These are phyloP conservation scores for Fusarium hainanense DNA, from an alignment of 2,329 filamentous ascomycete genomes.

Conservation along the genomic window DNA sequence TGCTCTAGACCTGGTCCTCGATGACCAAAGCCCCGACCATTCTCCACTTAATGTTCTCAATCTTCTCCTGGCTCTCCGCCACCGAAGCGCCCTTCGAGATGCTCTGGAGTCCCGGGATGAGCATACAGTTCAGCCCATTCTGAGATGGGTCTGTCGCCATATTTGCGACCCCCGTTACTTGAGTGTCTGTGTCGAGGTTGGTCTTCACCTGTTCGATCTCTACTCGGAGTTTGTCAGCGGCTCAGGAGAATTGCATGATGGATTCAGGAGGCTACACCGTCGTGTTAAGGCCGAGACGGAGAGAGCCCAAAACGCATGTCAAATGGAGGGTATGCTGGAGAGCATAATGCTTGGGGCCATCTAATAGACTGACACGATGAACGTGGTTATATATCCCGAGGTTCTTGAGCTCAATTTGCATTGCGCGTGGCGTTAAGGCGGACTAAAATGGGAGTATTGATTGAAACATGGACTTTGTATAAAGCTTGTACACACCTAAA, in stretches of 20 bases:
- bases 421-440: slow-evolving; percentile 46
- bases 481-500: slow-evolving; percentile 25
- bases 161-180: slow-evolving; percentile 87
- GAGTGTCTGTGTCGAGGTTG: slow-evolving; percentile 83
- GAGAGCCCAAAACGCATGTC: slow-evolving; percentile 82
- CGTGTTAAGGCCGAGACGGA: slow-evolving; percentile 83
- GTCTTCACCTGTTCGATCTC: slow-evolving; percentile 84
- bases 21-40: slow-evolving; percentile 62
- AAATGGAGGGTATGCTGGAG: slow-evolving; percentile 89
- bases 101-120: slow-evolving; percentile 87
- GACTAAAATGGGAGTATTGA: slow-evolving; percentile 44
- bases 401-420: slow-evolving; percentile 43
- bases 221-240: slow-evolving; percentile 84
- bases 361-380: slow-evolving; percentile 33
- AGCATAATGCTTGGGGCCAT: slow-evolving; percentile 61
- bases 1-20: slow-evolving; percentile 83
- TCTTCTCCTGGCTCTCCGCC: slow-evolving; percentile 83
- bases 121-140: slow-evolving; percentile 79
- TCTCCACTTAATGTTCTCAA: slow-evolving; percentile 75
- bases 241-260: slow-evolving; percentile 76
- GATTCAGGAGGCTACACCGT: slow-evolving; percentile 75
- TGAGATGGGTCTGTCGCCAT: slow-evolving; percentile 84
- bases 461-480: slow-evolving; percentile 37
- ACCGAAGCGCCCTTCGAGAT: slow-evolving; percentile 84
- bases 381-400: slow-evolving; percentile 38